Evolutionary conservation across 176 grass and related monocot species (phyloP).

Genomic region (Ampelocalamus luodianensis): DNA sequence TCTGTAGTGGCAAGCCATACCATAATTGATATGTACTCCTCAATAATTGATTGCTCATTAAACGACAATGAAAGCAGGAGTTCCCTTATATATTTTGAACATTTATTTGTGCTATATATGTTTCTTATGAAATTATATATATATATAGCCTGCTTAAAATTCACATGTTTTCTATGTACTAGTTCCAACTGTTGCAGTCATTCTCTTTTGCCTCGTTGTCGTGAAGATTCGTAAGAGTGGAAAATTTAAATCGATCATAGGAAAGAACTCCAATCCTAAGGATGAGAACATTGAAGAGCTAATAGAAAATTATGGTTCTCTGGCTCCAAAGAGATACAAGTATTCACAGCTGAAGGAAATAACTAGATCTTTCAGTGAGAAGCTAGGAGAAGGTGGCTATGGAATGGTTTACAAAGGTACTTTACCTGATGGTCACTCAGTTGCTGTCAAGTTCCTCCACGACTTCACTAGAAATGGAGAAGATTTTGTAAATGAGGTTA

Average conservation of each 20-base stretch:
- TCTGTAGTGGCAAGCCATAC: background rate
- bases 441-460: slow-evolving; percentile 10
- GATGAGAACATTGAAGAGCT: slow-evolving; percentile 23
- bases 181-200: slow-evolving; percentile 19
- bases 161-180: background rate
- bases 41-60: background rate
- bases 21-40: background rate
- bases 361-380: slow-evolving; percentile 30
- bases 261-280: background rate
- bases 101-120: too few species aligned
- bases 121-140: background rate
- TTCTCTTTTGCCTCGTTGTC: background rate
- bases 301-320: slow-evolving; percentile 7
- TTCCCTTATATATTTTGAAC: background rate
- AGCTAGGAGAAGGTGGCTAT: slow-evolving; percentile 38
- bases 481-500: slow-evolving; percentile 8
- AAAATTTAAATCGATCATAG: background rate
- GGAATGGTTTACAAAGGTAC: slow-evolving; percentile 20
- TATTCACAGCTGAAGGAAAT: slow-evolving; percentile 32
- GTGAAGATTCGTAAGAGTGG: background rate
- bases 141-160: background rate
- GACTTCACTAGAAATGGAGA: slow-evolving; percentile 13
- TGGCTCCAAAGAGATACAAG: slow-evolving; percentile 39
- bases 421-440: background rate
- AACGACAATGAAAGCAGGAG: background rate